Percentiles rank a stretch among this genome's conserved stretches.
These are phyloP conservation scores for Penicillium corylophilum DNA, from an alignment of 2,329 filamentous ascomycete genomes.

Conservation along the genomic window DNA sequence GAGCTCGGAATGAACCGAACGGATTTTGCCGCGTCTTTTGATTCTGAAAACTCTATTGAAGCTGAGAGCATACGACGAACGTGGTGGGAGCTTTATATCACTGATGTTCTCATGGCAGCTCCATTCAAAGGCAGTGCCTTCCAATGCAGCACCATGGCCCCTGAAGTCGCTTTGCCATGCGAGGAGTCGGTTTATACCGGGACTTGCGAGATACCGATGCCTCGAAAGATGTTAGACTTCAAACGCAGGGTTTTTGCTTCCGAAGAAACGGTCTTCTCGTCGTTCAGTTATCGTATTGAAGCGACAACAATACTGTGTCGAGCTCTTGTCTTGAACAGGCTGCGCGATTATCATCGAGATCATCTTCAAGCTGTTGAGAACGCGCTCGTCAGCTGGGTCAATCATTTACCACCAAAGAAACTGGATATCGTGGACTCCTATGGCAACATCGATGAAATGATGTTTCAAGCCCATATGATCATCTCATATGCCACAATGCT, in stretches of 20 bases:
- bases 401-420: constrained; percentile 72
- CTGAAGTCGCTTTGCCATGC: constrained; percentile 72
- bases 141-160: constrained; percentile 68
- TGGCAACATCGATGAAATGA: constrained; percentile 69
- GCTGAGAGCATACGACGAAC: constrained; percentile 83
- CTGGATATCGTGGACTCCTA: constrained; percentile 65
- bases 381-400: constrained; percentile 67
- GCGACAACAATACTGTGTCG: constrained; percentile 73
- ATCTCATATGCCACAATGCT: constrained; percentile 59
- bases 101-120: constrained; percentile 77
- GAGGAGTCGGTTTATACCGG: constrained; percentile 63
- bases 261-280: constrained; percentile 71
- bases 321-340: constrained; percentile 55
- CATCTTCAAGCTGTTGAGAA: constrained; percentile 60
- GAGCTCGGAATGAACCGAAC: constrained; percentile 71
- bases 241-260: constrained; percentile 65
- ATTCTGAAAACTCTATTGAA: constrained; percentile 56
- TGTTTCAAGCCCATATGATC: constrained; percentile 41
- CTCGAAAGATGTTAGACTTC: constrained; percentile 55
- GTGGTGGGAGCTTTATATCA: constrained; percentile 79
- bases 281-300: constrained; percentile 79
- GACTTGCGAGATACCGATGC: constrained; percentile 56
- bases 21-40: constrained; percentile 50
- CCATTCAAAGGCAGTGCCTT: constrained; percentile 49
- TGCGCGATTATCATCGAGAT: constrained; percentile 46